phyloP scores from a whole-genome alignment of 2,329 filamentous ascomycete genomes.

The Claviceps spartinae region DNA sequence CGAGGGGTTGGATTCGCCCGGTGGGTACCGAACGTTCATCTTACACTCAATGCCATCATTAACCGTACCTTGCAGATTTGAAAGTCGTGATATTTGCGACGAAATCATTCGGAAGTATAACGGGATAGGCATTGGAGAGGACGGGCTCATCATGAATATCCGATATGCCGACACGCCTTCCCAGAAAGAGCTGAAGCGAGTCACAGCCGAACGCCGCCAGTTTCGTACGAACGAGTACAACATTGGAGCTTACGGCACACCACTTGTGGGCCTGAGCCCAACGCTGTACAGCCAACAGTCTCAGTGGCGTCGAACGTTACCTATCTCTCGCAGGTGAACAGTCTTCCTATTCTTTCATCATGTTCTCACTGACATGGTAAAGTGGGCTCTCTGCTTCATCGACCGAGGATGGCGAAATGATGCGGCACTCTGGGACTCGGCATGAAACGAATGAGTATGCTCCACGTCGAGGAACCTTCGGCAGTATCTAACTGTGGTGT shows the following conservation, averaged over 20 bases:
- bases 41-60: slow-evolving; percentile 1
- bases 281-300: slow-evolving; percentile 23
- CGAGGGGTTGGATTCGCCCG: slow-evolving; percentile 95
- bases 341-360: not conserved
- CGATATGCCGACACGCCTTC: slow-evolving; percentile 94
- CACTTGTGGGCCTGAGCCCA: slow-evolving; percentile 40
- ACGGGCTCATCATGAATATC: slow-evolving; percentile 77
- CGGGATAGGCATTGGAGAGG: slow-evolving; percentile 61
- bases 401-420: slow-evolving; percentile 14
- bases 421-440: slow-evolving; percentile 19
- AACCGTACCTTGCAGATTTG: slow-evolving; percentile 49
- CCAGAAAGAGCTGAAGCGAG: slow-evolving; percentile 92
- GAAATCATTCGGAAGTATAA: slow-evolving; percentile 79
- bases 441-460: slow-evolving; percentile 24
- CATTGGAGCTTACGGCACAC: slow-evolving; percentile 53
- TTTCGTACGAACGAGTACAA: slow-evolving; percentile 96
- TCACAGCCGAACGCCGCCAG: slow-evolving; percentile 87
- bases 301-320: slow-evolving; percentile 22
- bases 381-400: slow-evolving; percentile 17
- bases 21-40: slow-evolving; percentile 33
- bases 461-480: slow-evolving; percentile 12
- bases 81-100: slow-evolving; percentile 78
- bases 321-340: slow-evolving; percentile 19
- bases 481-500: slow-evolving; percentile 20
- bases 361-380: slow-evolving; percentile 4